A percentile compares a stretch with the other conserved stretches of the same genome.
These are phyloP conservation scores for Tritrichomonas foetus DNA, from an alignment of 208 protist genomes.

Conservation along the genomic window DNA sequence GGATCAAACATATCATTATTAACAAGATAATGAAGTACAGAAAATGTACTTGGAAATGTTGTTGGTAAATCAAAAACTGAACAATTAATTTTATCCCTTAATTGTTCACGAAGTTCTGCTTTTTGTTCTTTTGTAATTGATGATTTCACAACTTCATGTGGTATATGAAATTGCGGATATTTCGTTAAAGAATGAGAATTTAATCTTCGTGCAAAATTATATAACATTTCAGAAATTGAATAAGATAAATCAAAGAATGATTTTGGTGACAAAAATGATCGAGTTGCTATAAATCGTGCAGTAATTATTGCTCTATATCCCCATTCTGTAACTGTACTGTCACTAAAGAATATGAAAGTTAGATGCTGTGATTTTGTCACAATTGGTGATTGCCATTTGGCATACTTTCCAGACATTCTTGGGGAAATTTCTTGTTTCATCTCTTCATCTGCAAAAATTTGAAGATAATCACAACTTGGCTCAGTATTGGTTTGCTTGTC, in stretches of 20 bases:
- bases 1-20: no score
- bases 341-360: background rate
- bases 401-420: background rate
- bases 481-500: background rate
- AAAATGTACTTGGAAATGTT: background rate
- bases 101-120: background rate
- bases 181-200: no score
- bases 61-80: background rate
- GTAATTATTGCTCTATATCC: constrained; percentile 1
- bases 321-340: background rate
- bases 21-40: no score
- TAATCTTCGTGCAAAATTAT: background rate
- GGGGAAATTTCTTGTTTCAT: background rate
- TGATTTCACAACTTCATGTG: background rate
- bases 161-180: background rate
- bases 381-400: background rate
- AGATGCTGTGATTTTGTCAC: background rate
- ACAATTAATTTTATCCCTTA: no score
- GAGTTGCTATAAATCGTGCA: background rate
- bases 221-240: background rate
- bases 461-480: background rate
- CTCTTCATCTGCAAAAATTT: background rate
- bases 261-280: background rate
- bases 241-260: background rate
- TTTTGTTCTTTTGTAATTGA: background rate